phyloP scores from a whole-genome alignment of 2,329 filamentous ascomycete species.

The Clonostachys byssicola region DNA sequence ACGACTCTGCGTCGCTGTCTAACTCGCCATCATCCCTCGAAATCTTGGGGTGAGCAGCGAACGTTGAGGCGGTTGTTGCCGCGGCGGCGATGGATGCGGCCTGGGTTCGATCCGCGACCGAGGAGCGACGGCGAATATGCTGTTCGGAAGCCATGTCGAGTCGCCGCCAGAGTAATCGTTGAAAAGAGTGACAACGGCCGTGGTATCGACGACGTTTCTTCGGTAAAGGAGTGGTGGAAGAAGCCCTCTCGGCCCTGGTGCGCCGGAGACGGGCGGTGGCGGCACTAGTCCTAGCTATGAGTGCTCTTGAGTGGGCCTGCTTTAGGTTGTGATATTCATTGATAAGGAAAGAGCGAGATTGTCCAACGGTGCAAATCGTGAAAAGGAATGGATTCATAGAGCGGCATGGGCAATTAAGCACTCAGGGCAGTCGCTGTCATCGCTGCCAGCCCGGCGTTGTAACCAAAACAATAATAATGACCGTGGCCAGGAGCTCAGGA shows the following conservation, averaged over 20 bases:
- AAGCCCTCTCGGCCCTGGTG: constrained; percentile 26
- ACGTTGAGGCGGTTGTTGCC: constrained; percentile 15
- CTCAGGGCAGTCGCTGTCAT: constrained; percentile 1
- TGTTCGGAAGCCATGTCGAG: constrained; percentile 25
- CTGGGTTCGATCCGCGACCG: constrained; percentile 27
- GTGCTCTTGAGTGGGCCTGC: constrained; percentile 30
- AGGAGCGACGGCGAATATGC: constrained; percentile 32
- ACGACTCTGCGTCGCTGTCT: neutral
- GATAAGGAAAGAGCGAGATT: constrained; percentile 38
- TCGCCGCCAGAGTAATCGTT: constrained; percentile 15
- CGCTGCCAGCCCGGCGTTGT: constrained; percentile 1
- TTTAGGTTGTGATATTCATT: constrained; percentile 37
- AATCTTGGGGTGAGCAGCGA: constrained; percentile 9
- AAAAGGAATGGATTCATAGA: constrained; percentile 44
- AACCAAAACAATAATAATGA: no score
- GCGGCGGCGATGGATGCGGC: constrained; percentile 10
- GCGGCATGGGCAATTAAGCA: constrained; percentile 4
- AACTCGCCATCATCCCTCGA: neutral
- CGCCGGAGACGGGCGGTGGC: constrained; percentile 32
- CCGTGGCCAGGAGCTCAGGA: no score
- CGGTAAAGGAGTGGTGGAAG: constrained; percentile 23
- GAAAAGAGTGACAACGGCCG: constrained; percentile 20
- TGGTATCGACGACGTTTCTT: constrained; percentile 24
- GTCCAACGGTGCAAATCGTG: constrained; percentile 40
- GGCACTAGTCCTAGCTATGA: constrained; percentile 35